These are phyloP conservation scores for Claviceps sp. DNA, from an alignment of 2,329 filamentous ascomycete genomes.

Conservation along the genomic window DNA sequence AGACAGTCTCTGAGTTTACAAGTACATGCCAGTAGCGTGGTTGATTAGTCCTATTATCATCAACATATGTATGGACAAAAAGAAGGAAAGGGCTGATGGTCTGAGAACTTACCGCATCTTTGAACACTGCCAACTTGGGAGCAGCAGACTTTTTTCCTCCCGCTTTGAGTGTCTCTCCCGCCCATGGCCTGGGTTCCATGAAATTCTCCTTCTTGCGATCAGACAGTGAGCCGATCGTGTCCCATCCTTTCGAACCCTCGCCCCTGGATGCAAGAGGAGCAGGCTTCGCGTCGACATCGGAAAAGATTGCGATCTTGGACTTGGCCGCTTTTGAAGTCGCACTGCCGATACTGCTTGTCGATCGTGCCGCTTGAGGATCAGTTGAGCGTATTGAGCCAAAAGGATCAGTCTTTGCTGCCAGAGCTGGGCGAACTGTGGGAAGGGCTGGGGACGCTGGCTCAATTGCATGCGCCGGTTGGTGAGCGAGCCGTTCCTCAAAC, in stretches of 20 bases:
- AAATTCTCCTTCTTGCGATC: conserved; percentile 92
- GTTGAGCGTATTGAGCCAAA: conserved; percentile 46
- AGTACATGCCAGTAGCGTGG: conserved; percentile 27
- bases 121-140: conserved; percentile 84
- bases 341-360: conserved; percentile 31
- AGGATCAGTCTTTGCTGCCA: conserved; percentile 76
- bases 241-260: conserved; percentile 63
- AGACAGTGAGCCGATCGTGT: conserved; percentile 73
- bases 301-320: conserved; percentile 83
- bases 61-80: conserved; percentile 48
- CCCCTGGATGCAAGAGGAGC: conserved; percentile 40
- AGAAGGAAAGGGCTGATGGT: too few relatives aligned
- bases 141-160: conserved; percentile 63
- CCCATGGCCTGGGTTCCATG: conserved; percentile 79
- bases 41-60: conserved; percentile 95
- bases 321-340: conserved; percentile 51
- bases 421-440: conserved; percentile 65
- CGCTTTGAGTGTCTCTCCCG: conserved; percentile 76
- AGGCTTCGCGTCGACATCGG: conserved; percentile 54
- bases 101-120: conserved; percentile 62
- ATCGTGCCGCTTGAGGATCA: conserved; percentile 54
- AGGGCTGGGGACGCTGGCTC: conserved; percentile 79
- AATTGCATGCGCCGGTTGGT: conserved; percentile 43
- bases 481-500: conserved; percentile 68
- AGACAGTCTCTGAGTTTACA: conserved; percentile 39